Evolutionary conservation across 2,329 filamentous ascomycete genomes (phyloP), one percentile per base, ranked within the genome.

Genomic region (Fusarium humuli): DNA sequence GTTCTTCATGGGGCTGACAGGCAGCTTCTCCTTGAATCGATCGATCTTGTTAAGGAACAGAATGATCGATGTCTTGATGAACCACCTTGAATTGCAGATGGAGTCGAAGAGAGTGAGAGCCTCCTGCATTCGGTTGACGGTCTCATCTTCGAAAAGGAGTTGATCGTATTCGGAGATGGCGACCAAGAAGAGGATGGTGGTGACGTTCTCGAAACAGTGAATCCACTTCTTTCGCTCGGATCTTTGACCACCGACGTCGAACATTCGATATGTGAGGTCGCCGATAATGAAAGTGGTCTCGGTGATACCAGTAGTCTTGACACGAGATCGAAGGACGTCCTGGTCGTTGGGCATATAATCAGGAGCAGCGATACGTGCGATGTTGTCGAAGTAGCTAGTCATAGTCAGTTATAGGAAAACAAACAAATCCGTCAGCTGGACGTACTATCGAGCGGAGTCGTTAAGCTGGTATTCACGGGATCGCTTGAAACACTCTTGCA

Each of bases 211-310:
- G 82, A 98, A 98, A 85, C 94, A 97, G 85, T 98, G 94, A 76
- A 98, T 98, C 94, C 94, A 98, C 89, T 98, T 98, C 92, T 98
- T 98, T 80, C 94, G 91, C 83, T 98, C 94, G 9, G 94, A 97
- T 80, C 94, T 90, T 83, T 97, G 94, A 72, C 94, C 95, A 87
- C 94, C 94, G 47, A 98, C 94, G 77, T 98, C 94, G 83, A 97
- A 97, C 94, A 98, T 97, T 73, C 94, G 90, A 85, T 97, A 98
- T 61, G 94, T 97, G 71, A 98, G 86, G 77, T 97, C 93, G 73
- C 94, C 94, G 73, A 97, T 97, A 80, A 96, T 96, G 83, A 98
- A 97, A 32, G 93, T 96, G 23, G 94, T 98, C 84, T 97, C 94
- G 32, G 94, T 97, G 79, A 98, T 97, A 90, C 94, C 94, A 25